These are phyloP conservation scores for Coemansia sp. DNA, from an alignment of 192 early-diverging fungal species.

Conservation along the genomic window DNA sequence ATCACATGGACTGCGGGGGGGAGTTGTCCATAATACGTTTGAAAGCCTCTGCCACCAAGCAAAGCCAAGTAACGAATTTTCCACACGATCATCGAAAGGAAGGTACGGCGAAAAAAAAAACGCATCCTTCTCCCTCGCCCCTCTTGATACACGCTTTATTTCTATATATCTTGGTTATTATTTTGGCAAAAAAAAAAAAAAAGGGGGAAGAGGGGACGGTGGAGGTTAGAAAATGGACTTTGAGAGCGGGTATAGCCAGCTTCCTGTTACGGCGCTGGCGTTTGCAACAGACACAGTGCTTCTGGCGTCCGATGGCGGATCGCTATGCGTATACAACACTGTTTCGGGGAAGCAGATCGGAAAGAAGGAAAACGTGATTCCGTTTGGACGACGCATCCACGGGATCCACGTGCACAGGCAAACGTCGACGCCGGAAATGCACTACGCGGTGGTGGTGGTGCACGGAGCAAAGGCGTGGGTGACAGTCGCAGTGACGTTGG, in stretches of 20 bases:
- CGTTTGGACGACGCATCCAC: slow-evolving; percentile 39
- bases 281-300: slow-evolving; percentile 41
- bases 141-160: too few species aligned
- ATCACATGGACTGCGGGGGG: too few species aligned
- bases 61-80: too few species aligned
- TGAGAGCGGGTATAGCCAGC: slow-evolving; percentile 6
- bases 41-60: too few species aligned
- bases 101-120: too few species aligned
- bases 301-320: slow-evolving; percentile 47
- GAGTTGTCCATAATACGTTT: too few species aligned
- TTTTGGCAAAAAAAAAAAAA: too few species aligned
- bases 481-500: background rate
- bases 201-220: too few species aligned
- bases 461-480: slow-evolving; percentile 58
- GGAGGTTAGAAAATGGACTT: background rate
- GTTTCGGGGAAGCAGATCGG: background rate
- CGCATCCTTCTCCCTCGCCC: too few species aligned
- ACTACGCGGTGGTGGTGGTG: slow-evolving; percentile 29
- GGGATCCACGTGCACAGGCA: slow-evolving; percentile 26
- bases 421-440: background rate
- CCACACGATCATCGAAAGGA: too few species aligned
- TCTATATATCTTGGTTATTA: too few species aligned
- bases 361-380: slow-evolving; percentile 15
- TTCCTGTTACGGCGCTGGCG: slow-evolving; percentile 47
- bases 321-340: slow-evolving; percentile 37